These are phyloP conservation scores for Entelexis sorbosivorans DNA, from an alignment of 1,139 yeast genomes.

Conservation along the genomic window DNA sequence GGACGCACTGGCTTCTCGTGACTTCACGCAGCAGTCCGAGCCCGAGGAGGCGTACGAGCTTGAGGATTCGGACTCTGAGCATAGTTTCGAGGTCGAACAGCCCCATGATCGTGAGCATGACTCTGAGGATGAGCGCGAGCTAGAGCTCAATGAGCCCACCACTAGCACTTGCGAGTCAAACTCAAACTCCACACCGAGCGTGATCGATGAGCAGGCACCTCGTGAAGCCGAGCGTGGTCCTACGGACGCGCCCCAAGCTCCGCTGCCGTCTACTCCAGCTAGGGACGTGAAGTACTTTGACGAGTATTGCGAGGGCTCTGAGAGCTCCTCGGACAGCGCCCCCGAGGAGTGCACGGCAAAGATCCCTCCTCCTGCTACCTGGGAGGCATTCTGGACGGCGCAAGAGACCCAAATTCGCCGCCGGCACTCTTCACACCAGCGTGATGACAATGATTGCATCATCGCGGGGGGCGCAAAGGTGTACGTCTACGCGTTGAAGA, in stretches of 20 bases:
- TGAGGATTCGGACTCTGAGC: too few species aligned
- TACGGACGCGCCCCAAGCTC: too few species aligned
- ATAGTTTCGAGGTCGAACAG: too few species aligned
- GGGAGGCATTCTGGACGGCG: neutral
- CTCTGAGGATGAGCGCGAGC: neutral
- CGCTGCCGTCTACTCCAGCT: too few species aligned
- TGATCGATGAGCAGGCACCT: too few species aligned
- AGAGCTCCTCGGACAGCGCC: neutral
- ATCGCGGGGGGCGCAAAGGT: neutral
- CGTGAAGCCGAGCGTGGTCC: too few species aligned
- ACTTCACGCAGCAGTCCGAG: too few species aligned
- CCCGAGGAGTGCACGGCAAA: neutral
- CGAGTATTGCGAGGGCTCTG: neutral
- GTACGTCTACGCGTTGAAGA: neutral
- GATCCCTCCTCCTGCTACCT: neutral
- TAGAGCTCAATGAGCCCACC: too few species aligned
- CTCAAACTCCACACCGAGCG: too few species aligned
- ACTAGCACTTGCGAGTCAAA: too few species aligned
- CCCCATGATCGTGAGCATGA: too few species aligned
- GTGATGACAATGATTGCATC: neutral
- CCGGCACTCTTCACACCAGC: neutral
- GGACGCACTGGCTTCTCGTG: neutral
- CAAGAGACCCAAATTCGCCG: neutral
- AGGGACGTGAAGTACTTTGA: neutral
- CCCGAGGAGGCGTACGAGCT: too few species aligned